These are phyloP conservation scores for Cordyceps cicadae DNA, from an alignment of 2,329 filamentous ascomycete genomes.

Conservation along the genomic window DNA sequence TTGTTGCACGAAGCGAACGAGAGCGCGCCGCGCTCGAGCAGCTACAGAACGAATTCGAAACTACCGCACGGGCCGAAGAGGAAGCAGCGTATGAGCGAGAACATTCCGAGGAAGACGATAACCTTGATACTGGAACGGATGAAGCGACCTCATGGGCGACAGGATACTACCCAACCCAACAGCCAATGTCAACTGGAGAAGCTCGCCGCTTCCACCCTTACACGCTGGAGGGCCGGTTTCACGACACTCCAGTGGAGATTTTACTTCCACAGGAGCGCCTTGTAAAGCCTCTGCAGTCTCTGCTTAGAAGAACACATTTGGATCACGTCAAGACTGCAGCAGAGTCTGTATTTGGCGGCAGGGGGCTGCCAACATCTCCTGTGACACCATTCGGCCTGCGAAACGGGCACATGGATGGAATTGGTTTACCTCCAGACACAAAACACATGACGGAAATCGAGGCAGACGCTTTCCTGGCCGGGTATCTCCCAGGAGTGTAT, in stretches of 20 bases:
- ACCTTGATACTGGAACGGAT: slow-evolving; percentile 13
- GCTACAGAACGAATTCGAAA: slow-evolving; percentile 51
- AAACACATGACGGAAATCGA: slow-evolving; percentile 66
- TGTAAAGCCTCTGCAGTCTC: slow-evolving; percentile 57
- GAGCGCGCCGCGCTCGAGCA: slow-evolving; percentile 47
- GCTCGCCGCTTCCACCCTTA: slow-evolving; percentile 60
- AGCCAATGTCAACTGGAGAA: slow-evolving; percentile 16
- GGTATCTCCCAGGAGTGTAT: slow-evolving; percentile 63
- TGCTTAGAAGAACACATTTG: slow-evolving; percentile 60
- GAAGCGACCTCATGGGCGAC: not conserved
- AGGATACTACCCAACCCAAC: not conserved
- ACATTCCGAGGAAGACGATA: slow-evolving; percentile 25
- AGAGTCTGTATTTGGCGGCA: slow-evolving; percentile 67
- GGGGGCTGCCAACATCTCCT: slow-evolving; percentile 66
- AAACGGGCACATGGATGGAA: slow-evolving; percentile 52
- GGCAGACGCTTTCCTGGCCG: slow-evolving; percentile 63
- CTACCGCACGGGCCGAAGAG: slow-evolving; percentile 29
- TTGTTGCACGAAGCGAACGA: slow-evolving; percentile 44
- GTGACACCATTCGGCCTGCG: slow-evolving; percentile 54
- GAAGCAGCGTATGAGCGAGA: slow-evolving; percentile 21
- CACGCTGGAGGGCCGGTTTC: slow-evolving; percentile 65
- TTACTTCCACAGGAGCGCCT: slow-evolving; percentile 64
- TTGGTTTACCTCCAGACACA: slow-evolving; percentile 56
- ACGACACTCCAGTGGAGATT: slow-evolving; percentile 65
- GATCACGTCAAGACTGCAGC: slow-evolving; percentile 69